Conservation (phyloP, 1,139 yeast genomes). For the Geotrichum candidum region DNA sequence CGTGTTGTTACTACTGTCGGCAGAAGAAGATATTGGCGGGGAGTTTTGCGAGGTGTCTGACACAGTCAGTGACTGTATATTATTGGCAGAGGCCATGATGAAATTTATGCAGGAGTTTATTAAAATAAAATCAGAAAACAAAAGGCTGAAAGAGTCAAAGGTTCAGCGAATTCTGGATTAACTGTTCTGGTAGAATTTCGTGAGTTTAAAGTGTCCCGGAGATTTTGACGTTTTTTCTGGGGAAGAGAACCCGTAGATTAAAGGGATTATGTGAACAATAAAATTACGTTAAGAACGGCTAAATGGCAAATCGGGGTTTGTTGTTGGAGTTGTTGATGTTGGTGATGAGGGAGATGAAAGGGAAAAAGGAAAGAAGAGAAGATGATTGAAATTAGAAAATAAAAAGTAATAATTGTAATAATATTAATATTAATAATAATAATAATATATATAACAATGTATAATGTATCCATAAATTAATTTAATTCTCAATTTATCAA, state of each 20-base stretch:
- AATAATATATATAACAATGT: no score
- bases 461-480: no score
- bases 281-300: no score
- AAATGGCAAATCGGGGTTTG: no score
- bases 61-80: neutral
- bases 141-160: neutral
- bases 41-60: neutral
- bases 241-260: no score
- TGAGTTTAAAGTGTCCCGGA: no score
- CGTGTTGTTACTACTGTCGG: neutral
- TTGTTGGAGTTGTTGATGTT: neutral
- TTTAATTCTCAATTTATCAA: no score
- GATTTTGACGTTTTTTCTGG: no score
- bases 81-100: neutral
- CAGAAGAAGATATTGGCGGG: neutral
- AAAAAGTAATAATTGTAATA: no score
- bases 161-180: neutral
- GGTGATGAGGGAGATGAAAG: neutral
- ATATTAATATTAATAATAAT: no score
- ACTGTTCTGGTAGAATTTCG: neutral
- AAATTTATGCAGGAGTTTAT: neutral
- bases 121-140: neutral
- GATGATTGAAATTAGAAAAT: no score
- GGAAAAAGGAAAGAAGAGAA: neutral
- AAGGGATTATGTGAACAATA: no score